phyloP scores from a whole-genome alignment of 208 protist genomes.

The Endotrypanum monterogeii region DNA sequence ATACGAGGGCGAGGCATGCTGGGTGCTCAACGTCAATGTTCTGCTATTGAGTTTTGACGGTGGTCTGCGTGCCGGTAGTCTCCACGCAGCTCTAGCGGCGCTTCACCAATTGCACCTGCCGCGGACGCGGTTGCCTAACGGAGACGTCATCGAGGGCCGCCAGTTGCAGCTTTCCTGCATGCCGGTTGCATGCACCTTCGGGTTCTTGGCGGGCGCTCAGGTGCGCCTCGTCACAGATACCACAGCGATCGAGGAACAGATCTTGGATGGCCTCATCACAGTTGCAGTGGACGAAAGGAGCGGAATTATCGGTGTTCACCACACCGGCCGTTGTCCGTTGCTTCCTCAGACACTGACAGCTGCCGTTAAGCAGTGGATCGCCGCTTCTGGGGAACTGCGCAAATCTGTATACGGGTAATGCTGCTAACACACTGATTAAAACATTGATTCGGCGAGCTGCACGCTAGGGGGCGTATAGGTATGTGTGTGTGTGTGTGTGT shows the following conservation, averaged over 20 bases:
- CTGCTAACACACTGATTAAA: background rate
- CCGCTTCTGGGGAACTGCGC: slow-evolving; percentile 22
- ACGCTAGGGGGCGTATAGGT: too few species aligned
- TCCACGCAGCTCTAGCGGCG: slow-evolving; percentile 74
- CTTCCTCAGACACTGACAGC: slow-evolving; percentile 36
- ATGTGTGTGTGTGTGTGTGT: background rate
- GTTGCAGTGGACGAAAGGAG: slow-evolving; percentile 62
- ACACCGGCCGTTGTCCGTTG: slow-evolving; percentile 55
- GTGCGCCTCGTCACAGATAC: slow-evolving; percentile 66
- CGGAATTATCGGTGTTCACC: slow-evolving; percentile 52
- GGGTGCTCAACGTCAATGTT: slow-evolving; percentile 74
- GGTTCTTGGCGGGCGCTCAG: slow-evolving; percentile 31
- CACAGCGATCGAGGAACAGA: slow-evolving; percentile 79
- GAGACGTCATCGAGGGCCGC: slow-evolving; percentile 52
- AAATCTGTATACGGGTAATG: slow-evolving; percentile 23
- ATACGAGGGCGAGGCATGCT: slow-evolving; percentile 78
- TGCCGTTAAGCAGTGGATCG: slow-evolving; percentile 30
- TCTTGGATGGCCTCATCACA: slow-evolving; percentile 62
- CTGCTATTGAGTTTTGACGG: slow-evolving; percentile 80
- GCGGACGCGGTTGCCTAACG: slow-evolving; percentile 70
- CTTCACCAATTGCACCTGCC: slow-evolving; percentile 65
- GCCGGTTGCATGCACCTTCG: slow-evolving; percentile 66
- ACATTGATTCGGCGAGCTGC: background rate
- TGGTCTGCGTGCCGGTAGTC: slow-evolving; percentile 52
- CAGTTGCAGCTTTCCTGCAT: slow-evolving; percentile 42